Base-by-base conservation (phyloP, 345 rosid genomes). In the Bruguiera parviflora region DNA sequence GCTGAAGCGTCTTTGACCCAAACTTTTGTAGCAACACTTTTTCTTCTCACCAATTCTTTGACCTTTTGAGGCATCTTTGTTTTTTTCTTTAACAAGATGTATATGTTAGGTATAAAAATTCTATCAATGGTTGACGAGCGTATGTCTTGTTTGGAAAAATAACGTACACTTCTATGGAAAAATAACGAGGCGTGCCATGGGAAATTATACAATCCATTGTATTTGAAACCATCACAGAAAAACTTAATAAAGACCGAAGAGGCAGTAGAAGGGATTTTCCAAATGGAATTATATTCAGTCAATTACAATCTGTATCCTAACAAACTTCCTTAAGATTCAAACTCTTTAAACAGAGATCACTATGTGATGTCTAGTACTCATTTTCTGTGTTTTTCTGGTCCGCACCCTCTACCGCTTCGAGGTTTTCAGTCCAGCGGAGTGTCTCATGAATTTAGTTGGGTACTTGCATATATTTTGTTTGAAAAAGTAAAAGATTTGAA, bases 1-100 rank as follows among this genome's bases (percentile, higher is more conserved):
- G 78, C 58, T 78, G 84, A 75, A 77, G 74, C 85, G 80, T 86
- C 86, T 86, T 82, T 86, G 88, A 86, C 88, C 61, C 64, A 82
- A 80, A 84, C 78, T 69, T 65, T 46, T 53, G 28, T 19, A 13
- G n/a, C 58, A 24, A 66, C 24, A 33, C 18, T 63, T 69, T 39
- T 20, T 47, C 53, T 58, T 47, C 35, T 66, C 70, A 25, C 65
- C 51, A 52, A 28, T 56, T 65, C 58, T 70, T 80, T 80, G 78
- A 82, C 87, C 74, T 61, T 47, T 33, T 69, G 37, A 47, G 22
- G 47, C 24, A 52, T 51, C 73, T 63, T 83, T 62, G 68, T 65
- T 28, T 68, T 27, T 63, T 19, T 71, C 32, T 32, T 53, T 24
- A 59, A 37, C 55, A 32, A 27, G 8, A 28, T 20, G 27, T 74